phyloP scores from a whole-genome alignment of 1,139 yeast genomes.

The Suhomyces ambrosiae region DNA sequence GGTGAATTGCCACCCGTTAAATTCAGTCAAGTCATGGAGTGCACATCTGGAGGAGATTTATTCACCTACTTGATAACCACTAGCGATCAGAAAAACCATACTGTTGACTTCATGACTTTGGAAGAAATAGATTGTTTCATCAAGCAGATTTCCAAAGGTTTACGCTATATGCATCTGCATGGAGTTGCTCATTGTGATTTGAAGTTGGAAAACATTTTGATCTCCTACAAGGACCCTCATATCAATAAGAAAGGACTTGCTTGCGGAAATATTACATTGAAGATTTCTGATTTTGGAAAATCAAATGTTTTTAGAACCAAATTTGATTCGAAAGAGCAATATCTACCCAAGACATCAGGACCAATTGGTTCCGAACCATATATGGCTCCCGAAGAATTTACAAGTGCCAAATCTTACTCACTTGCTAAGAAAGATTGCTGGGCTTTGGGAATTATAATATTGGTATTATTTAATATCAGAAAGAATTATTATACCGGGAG shows the following conservation, averaged over 20 bases:
- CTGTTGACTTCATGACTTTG: constrained; percentile 30
- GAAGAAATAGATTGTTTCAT: constrained; percentile 70
- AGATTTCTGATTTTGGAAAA: constrained; percentile 75
- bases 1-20: constrained; percentile 35
- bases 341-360: constrained; percentile 51
- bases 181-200: constrained; percentile 79
- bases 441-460: constrained; percentile 62
- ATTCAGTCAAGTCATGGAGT: constrained; percentile 78
- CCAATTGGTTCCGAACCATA: constrained; percentile 78
- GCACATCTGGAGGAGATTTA: constrained; percentile 73
- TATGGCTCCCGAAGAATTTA: constrained; percentile 67
- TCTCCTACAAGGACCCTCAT: constrained; percentile 21
- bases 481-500: constrained; percentile 26
- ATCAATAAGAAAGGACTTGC: constrained; percentile 12
- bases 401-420: constrained; percentile 38
- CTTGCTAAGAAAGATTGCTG: constrained; percentile 66
- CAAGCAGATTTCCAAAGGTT: constrained; percentile 66
- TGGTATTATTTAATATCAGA: constrained; percentile 36
- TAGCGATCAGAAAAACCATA: constrained; percentile 17
- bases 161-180: constrained; percentile 66
- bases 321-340: constrained; percentile 42
- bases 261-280: constrained; percentile 45
- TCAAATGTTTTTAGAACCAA: constrained; percentile 73
- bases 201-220: constrained; percentile 65
- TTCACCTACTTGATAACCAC: constrained; percentile 38